Evolutionary conservation across 163 green algal species (phyloP), one percentile per base, ranked within the genome.

Genomic region (Coccomyxa subellipsoidea): DNA sequence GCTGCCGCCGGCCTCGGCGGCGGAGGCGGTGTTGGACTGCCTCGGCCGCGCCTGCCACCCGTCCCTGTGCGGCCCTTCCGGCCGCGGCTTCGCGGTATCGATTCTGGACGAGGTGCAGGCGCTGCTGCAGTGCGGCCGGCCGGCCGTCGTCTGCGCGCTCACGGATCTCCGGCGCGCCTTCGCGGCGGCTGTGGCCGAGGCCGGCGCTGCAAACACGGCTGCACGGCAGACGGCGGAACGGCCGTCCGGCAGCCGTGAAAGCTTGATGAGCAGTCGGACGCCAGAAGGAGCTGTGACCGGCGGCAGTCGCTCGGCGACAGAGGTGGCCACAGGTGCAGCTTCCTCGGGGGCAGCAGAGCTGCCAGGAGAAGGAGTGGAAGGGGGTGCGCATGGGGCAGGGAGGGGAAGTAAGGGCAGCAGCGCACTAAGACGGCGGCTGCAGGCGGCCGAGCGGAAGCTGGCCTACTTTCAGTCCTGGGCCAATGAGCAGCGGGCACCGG

Each of bases 381-480:
- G n/a, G n/a, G n/a, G n/a, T n/a, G n/a, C n/a, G n/a, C n/a, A n/a
- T n/a, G n/a, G n/a, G n/a, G n/a, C 4, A 7, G 15, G 23, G 47
- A 59, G 47, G 4, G 47, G 47, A 2, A 59, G 47, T 18, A 18
- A 10, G 8, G 39, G 47, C 47, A 18, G 47, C 47, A 59, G 47
- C 23, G 47, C 4, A 27, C 8, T 81, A 40, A 35, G 40, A 25
- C 37, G 76, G 27, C 39, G 54, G n/a, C 77, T 89, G 37, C 31
- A 69, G 75, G 89, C 84, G 2, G 88, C 87, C 18, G 78, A 88
- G 79, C 85, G 82, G 54, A 94, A 93, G 85, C 59, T 94, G 69
- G 36, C 84, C 9, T 94, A 92, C 77, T 88, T 93, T 37, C 47
- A 87, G 18, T 81, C 83, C 7, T 94, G 90, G 90, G 86, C 84